A percentile compares a stretch with the other conserved stretches of the same genome.
Evolutionary conservation across 805 yeast genomes (phyloP).

Genomic region (Maudiozyma serrabonitensis): DNA sequence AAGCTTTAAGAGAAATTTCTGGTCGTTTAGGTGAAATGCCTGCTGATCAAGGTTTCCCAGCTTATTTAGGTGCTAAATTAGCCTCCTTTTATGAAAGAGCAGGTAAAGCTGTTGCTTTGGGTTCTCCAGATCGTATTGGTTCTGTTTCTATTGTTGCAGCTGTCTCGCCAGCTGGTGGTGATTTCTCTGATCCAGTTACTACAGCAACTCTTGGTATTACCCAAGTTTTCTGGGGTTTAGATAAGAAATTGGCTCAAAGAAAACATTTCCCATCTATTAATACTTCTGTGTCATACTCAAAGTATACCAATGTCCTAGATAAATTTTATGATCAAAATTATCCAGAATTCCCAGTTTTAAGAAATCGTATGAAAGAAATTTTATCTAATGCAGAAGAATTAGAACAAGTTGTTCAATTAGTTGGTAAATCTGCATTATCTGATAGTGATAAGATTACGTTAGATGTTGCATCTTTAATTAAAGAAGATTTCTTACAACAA

Average conservation of each 20-base stretch:
- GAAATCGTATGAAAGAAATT: constrained; percentile 90
- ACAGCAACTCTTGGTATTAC: constrained; percentile 97
- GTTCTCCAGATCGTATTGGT: constrained; percentile 93
- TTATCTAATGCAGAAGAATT: constrained; percentile 95
- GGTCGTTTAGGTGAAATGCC: constrained; percentile 99
- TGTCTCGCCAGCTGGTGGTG: constrained; percentile 99
- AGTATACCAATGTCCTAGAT: constrained; percentile 80
- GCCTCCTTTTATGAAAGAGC: constrained; percentile 99
- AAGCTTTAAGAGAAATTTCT: constrained; percentile 97
- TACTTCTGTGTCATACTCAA: constrained; percentile 92
- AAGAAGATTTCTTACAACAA: constrained; percentile 98
- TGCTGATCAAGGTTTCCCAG: constrained; percentile 99
- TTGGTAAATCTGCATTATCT: constrained; percentile 95
- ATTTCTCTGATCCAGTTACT: constrained; percentile 98
- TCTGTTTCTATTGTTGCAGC: constrained; percentile 99
- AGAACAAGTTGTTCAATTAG: constrained; percentile 98
- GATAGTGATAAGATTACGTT: constrained; percentile 94
- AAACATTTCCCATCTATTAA: constrained; percentile 99
- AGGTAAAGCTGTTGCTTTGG: constrained; percentile 89
- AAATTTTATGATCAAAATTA: constrained; percentile 77
- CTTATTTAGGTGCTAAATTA: constrained; percentile 95
- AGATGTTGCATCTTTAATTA: constrained; percentile 83
- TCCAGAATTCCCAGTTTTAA: constrained; percentile 84
- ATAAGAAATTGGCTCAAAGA: constrained; percentile 97
- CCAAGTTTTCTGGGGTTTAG: constrained; percentile 99